Evolutionary conservation across 2,329 filamentous ascomycete genomes (phyloP), one percentile per base, ranked within the genome.

Genomic region (Leptodontidium sp.): DNA sequence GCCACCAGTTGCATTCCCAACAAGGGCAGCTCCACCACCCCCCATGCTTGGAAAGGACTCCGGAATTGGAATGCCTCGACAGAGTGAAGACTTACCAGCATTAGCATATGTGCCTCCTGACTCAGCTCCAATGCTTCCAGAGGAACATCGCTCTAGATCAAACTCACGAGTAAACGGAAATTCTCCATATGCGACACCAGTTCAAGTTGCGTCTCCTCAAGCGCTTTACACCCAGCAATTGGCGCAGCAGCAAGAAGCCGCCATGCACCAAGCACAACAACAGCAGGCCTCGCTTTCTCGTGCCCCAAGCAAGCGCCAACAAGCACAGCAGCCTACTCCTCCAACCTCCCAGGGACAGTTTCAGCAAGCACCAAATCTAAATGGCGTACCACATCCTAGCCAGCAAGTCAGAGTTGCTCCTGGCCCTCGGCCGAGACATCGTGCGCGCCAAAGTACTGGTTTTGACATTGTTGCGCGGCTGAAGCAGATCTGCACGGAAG

Each of bases 401-500:
- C 75, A 78, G 53, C 74, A 75, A 65, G 72, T 72, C 32, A 74
- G 77, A 73, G 74, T 80, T 63, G 84, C 86, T 61, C 83, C 90
- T 72, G 81, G 81, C 52, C 85, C 91, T 17, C 86, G 94, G 64
- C 91, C 93, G 24, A 89, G 94, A 70, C 92, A 94, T 75, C 87
- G 93, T 65, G 85, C 90, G 50, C 89, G 94, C 58, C 93, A 94
- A 78, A 97, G 91, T 79, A 93, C 88, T 73, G 90, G 87, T 57
- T 86, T 93, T 66, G 95, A 99, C 77, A 92, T 99, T 66, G 87
- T 97, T 49, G 88, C 89, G 24, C 90, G 93, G 21, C 85, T 99
- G 64, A 93, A 94, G 79, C 89, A 92, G 40, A 98, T 99, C 72
- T 98, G 96, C 80, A 94, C 90, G 26, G 90, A 93, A 64, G 93